Evolutionary conservation across 257 asterid species (phyloP), one percentile per base, ranked within the genome.

Genomic region (Gentiana macrophylla): DNA sequence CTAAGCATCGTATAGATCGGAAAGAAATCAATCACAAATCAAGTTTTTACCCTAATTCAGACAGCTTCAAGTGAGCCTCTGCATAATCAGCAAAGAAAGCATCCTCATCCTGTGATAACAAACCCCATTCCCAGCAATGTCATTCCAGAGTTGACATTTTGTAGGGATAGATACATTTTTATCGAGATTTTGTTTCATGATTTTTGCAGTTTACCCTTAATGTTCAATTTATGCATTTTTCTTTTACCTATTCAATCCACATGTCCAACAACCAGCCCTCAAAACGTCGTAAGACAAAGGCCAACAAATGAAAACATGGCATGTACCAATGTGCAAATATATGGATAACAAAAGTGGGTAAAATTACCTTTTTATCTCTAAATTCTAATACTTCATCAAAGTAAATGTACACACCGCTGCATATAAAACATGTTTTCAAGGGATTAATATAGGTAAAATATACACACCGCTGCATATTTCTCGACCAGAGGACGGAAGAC

Each of bases 51-150:
- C 94, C 94, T 73, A 88, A 66, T 63, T 88, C 96, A 41, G 90
- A 84, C 35, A 88, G 94, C 64, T 77, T 84, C 83, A 52, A 12
- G 67, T 88, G 96, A 63, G 94, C 78, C 51, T 43, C 80, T 3
- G 95, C 95, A 63, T 88, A 84, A 58, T 84, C 94, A 10, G 80
- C 79, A 55, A 84, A 88, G 77, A 88, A 88, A 11, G 86, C 86
- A 67, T 88, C 97, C 74, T 88, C 97, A 52, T 84, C 91, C 96
- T 84, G 66, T 41, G 10, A 41, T 10, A 41, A 24, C 46, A 41
- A 41, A 24, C 24, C 24, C 24, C 24, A 24, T 24, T 24, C 24
- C 46, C 9, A 7, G 9, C 46, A 41, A 41, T 41, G 46, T 41
- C 46, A 41, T 41, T 41, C 46, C 9, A 7, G 9, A 41, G 24